Conservation (phyloP, 129 eudicot species). For the Oenanthe sinensis region DNA sequence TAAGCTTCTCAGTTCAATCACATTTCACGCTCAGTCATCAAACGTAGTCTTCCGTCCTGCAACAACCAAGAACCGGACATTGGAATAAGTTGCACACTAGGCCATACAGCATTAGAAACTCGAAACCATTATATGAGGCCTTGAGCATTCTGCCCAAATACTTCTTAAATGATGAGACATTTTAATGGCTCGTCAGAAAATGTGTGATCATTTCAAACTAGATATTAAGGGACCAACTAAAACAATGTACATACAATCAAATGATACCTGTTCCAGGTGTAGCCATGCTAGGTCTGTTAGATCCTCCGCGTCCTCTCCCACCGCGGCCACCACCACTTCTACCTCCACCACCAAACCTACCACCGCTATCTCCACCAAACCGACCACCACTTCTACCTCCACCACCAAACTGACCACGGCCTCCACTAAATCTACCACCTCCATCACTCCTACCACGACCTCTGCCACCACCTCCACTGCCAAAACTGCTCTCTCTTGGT, state of each 20-base stretch:
- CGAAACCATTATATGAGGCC: no score
- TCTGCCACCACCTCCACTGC: conserved; percentile 13
- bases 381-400: conserved; percentile 10
- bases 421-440: conserved; percentile 13
- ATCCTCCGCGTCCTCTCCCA: conserved; percentile 11
- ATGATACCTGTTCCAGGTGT: conserved; percentile 8
- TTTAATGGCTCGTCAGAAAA: not conserved
- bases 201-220: not conserved
- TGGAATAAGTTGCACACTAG: not conserved
- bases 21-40: not conserved
- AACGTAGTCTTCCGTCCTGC: conserved; percentile 7
- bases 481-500: conserved; percentile 13
- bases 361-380: conserved; percentile 4
- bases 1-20: not conserved
- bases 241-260: not conserved
- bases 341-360: conserved; percentile 1
- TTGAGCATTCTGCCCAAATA: not conserved
- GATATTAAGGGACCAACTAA: not conserved
- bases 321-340: not conserved
- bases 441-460: conserved; percentile 8
- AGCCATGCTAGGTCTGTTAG: conserved; percentile 9
- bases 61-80: not conserved
- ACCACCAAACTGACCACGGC: not conserved
- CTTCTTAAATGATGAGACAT: not conserved
- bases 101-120: not conserved